A percentile compares a stretch with the other conserved stretches of the same genome.
These are phyloP conservation scores for Aspergillus amoenus DNA, from an alignment of 2,329 filamentous ascomycete species.

Conservation along the genomic window DNA sequence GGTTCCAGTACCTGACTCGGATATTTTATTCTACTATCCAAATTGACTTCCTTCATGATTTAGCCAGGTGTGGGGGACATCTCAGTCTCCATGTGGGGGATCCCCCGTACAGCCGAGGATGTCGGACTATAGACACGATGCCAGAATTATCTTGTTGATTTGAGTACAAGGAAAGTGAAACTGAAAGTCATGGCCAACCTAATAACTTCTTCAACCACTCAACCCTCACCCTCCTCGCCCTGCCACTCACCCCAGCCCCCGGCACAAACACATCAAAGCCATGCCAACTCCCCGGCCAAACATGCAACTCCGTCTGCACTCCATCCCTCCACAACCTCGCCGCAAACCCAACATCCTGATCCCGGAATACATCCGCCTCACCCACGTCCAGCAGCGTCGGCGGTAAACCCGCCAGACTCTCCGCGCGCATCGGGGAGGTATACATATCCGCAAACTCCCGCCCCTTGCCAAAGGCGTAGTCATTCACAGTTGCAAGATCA, in stretches of 20 bases:
- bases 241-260: slow-evolving; percentile 1
- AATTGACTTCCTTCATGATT: too few species aligned
- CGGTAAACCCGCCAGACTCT: slow-evolving; percentile 5
- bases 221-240: not conserved
- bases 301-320: slow-evolving; percentile 13
- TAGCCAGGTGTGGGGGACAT: too few species aligned
- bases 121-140: too few species aligned
- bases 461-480: slow-evolving; percentile 23
- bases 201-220: not conserved
- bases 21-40: too few species aligned
- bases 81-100: too few species aligned
- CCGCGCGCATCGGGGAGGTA: slow-evolving; percentile 10
- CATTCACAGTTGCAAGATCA: not conserved
- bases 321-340: slow-evolving; percentile 8
- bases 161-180: too few species aligned
- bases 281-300: slow-evolving; percentile 19
- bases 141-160: too few species aligned
- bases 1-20: too few species aligned
- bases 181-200: too few species aligned
- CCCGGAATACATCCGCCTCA: slow-evolving; percentile 16
- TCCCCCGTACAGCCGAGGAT: too few species aligned
- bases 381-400: slow-evolving; percentile 16
- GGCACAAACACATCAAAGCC: slow-evolving; percentile 16
- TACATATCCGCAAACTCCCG: slow-evolving; percentile 10
- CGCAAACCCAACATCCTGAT: slow-evolving; percentile 14